Evolutionary conservation across 2,329 filamentous ascomycete species (phyloP).

Genomic region (Xenoacremonium recifei): DNA sequence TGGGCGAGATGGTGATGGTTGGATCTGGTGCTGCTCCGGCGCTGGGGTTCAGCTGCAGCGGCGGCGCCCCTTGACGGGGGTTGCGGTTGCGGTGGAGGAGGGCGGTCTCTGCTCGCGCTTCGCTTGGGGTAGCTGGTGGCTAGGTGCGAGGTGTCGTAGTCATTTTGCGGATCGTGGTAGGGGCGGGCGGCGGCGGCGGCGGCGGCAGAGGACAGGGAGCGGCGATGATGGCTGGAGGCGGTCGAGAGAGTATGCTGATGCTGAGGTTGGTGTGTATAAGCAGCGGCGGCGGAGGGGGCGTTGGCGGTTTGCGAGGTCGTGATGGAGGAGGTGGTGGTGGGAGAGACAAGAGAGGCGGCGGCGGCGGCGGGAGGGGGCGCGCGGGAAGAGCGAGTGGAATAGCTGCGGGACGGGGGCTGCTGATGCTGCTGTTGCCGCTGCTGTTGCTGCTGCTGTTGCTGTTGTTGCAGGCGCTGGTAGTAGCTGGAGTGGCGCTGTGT

Average conservation of each 20-base stretch:
- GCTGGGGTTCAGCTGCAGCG: slow-evolving; percentile 44
- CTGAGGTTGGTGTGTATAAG: slow-evolving; percentile 20
- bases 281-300: slow-evolving; percentile 27
- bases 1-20: slow-evolving; percentile 33
- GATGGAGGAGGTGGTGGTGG: slow-evolving; percentile 11
- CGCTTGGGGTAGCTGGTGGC: slow-evolving; percentile 58
- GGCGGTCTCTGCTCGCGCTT: slow-evolving; percentile 64
- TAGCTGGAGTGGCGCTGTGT: too few species aligned
- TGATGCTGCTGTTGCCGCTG: slow-evolving; percentile 15
- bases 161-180: slow-evolving; percentile 55
- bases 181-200: slow-evolving; percentile 40
- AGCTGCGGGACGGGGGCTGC: slow-evolving; percentile 31
- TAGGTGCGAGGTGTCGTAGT: slow-evolving; percentile 72
- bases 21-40: slow-evolving; percentile 50
- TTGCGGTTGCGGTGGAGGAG: too few species aligned
- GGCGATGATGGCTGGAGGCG: too few species aligned
- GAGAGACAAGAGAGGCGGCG: slow-evolving; percentile 18
- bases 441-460: too few species aligned
- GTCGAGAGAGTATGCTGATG: too few species aligned
- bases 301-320: slow-evolving; percentile 20
- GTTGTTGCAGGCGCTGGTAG: too few species aligned
- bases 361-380: slow-evolving; percentile 23
- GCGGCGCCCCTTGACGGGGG: slow-evolving; percentile 53
- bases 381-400: slow-evolving; percentile 33
- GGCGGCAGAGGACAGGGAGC: slow-evolving; percentile 39